Evolutionary conservation across 176 grass and related monocot species (phyloP), one percentile per base, ranked within the genome.

Genomic region (Poa pratensis): DNA sequence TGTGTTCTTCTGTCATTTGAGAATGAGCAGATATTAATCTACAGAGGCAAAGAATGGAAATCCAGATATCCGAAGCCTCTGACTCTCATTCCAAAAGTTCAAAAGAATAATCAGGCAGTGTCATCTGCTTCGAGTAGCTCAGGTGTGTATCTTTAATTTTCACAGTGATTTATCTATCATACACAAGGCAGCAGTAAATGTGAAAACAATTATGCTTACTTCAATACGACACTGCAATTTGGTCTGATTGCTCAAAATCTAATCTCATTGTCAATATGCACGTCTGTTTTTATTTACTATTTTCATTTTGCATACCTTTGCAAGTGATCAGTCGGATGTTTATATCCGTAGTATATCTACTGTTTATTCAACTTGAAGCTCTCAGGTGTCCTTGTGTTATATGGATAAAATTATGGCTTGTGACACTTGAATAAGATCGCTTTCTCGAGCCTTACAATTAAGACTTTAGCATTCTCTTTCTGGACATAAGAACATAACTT

Each of bases 1-100:
- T 95, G 96, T 79, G 81, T 98, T 54, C 84, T 98, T 62, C 89
- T 98, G 75, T 98, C 93, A 37, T 98, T 98, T 91, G 93, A 95
- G 51, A 78, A 95, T 49, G 96, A 94, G 15, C 90, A 98, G 65
- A 89, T 98, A 98, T 34, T 96, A 74, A 91, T 96, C 65, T 95
- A 82, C 83, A 94, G 93, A 94, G 91, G 96, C 77, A 91, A 89
- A 81, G 86, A 91, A 75, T 95, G 93, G 96, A 98, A 95, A 75
- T 95, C 96, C 48, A 91, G 86, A 73, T 96, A 98, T 85, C 43
- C 20, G 1, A 86, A 83, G 26, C 91, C 87, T 20, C 85, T 91
- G 62, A 78, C 54, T 53, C 86, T 87, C 16, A 62, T 85, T 79
- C 85, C 86, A 37, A 92, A 89, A 70, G 27, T 79, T 89, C n/a